These are phyloP conservation scores for Nemania sp. DNA, from an alignment of 2,329 filamentous ascomycete genomes.

Conservation along the genomic window DNA sequence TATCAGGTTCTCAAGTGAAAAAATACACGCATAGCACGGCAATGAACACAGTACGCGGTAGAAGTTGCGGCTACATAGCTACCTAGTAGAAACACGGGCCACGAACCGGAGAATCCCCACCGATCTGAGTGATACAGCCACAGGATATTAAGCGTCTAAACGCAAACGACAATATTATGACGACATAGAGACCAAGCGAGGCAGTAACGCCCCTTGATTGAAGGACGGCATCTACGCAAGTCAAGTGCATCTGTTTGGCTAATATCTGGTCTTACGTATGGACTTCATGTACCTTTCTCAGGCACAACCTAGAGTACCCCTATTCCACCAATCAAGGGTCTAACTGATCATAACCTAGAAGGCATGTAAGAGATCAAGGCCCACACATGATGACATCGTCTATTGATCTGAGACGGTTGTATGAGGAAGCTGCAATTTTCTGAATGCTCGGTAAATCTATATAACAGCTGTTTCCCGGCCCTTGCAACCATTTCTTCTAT, in stretches of 20 bases:
- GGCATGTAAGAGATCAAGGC: slow-evolving; percentile 14
- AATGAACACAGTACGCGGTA: background rate
- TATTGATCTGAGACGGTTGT: slow-evolving; percentile 1
- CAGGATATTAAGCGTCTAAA: background rate
- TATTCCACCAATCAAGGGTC: slow-evolving; percentile 22
- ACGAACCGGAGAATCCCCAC: slow-evolving; percentile 6
- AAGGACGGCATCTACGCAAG: background rate
- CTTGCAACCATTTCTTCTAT: background rate
- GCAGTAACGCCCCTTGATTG: background rate
- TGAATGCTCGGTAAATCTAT: slow-evolving; percentile 21
- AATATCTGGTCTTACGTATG: slow-evolving; percentile 21
- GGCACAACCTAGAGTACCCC: slow-evolving; percentile 7
- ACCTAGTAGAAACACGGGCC: slow-evolving; percentile 1
- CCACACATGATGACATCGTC: slow-evolving; percentile 37
- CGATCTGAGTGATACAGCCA: slow-evolving; percentile 16
- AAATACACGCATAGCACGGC: background rate
- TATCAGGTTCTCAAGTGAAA: background rate
- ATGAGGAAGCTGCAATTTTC: slow-evolving; percentile 10
- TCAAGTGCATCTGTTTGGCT: background rate
- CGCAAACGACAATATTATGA: slow-evolving; percentile 26
- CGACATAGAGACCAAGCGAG: slow-evolving; percentile 29
- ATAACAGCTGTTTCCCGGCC: slow-evolving; percentile 24
- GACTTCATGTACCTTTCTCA: slow-evolving; percentile 6
- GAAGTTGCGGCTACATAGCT: background rate
- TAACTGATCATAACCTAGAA: background rate